Evolutionary conservation across 1,284 basidiomycete species (phyloP), one percentile per base, ranked within the genome.

Genomic region (Ganoderma meredithae): DNA sequence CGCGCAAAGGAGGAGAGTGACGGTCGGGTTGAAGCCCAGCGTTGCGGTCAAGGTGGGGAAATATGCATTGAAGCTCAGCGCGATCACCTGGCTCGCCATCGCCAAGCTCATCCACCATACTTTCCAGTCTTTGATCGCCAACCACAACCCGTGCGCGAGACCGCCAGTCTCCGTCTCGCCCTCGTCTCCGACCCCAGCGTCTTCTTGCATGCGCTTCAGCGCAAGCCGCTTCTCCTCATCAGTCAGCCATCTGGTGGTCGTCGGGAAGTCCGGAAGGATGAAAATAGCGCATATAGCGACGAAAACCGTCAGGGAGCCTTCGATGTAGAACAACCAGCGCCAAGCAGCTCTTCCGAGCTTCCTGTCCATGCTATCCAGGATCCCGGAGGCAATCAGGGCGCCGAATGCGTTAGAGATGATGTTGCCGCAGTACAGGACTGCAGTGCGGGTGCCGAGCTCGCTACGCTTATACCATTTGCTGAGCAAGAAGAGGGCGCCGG

Each of bases 361-460:
- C 9, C 89, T 90, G 66, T 94, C 83, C 91, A 94, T 94, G 53
- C 84, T 83, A 65, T 84, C 81, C 71, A 94, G 81, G 69, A 93
- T 92, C 9, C 86, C 90, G 19, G 92, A 93, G 15, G 92, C 93
- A 67, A 95, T 85, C 25, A 95, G 82, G 0, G 92, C 84, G 22
- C 94, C 93, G 76, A 95, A 95, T 1, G 93, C 94, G 80, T 95
- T 96, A 66, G 89, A 91, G 71, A 95, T 88, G 64, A 95, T 83
- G 75, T 84, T 88, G 15, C 93, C 93, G 73, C 87, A 90, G 71
- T 88, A 90, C 22, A 96, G 85, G 65, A 93, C 81, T n/a, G 93
- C 90, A 44, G 89, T 94, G 70, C 95, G 85, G 62, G 91, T 79
- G 47, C 90, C 91, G 44, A 94, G 82, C 76, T 94, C 92, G 58